phyloP scores from a whole-genome alignment of 352 stramenopile species.

The Thalassiosira pacifica region DNA sequence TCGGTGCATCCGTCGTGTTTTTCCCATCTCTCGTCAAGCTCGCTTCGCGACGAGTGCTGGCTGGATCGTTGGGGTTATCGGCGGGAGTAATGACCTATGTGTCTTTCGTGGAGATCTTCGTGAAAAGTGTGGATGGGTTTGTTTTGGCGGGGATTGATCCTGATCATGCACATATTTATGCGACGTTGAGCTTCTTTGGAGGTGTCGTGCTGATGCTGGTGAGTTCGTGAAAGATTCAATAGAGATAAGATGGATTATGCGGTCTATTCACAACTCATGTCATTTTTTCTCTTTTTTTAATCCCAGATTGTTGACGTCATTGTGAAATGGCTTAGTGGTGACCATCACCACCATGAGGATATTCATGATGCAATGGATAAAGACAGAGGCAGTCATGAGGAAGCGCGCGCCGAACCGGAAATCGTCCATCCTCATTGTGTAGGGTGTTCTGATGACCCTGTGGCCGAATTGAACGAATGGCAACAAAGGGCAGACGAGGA shows the following conservation, averaged over 20 bases:
- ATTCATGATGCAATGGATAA: conserved; percentile 11
- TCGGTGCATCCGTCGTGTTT: conserved; percentile 88
- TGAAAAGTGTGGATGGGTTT: conserved; percentile 81
- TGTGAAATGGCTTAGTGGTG: conserved; percentile 71
- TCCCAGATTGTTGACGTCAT: conserved; percentile 65
- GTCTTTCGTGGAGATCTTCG: conserved; percentile 86
- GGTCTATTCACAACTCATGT: too few relatives aligned
- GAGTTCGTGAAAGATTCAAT: conserved; percentile 39
- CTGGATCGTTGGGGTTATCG: conserved; percentile 82
- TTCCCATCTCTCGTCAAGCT: conserved; percentile 87
- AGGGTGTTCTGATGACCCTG: conserved; percentile 59
- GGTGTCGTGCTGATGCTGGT: conserved; percentile 88
- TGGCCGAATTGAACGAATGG: conserved; percentile 58
- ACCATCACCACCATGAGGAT: conserved; percentile 64
- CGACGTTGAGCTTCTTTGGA: conserved; percentile 90
- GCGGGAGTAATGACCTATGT: conserved; percentile 87
- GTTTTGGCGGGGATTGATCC: conserved; percentile 68
- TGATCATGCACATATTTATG: conserved; percentile 86
- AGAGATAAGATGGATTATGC: neutral
- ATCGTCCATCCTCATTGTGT: conserved; percentile 34
- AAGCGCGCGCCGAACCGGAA: conserved; percentile 12
- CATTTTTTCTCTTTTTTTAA: conserved; percentile 13
- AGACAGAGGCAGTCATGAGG: conserved; percentile 23
- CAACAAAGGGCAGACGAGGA: conserved; percentile 56
- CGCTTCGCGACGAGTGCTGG: conserved; percentile 83